These are phyloP conservation scores for Mortierella claussenii DNA, from an alignment of 192 early-diverging fungal genomes.

Conservation along the genomic window DNA sequence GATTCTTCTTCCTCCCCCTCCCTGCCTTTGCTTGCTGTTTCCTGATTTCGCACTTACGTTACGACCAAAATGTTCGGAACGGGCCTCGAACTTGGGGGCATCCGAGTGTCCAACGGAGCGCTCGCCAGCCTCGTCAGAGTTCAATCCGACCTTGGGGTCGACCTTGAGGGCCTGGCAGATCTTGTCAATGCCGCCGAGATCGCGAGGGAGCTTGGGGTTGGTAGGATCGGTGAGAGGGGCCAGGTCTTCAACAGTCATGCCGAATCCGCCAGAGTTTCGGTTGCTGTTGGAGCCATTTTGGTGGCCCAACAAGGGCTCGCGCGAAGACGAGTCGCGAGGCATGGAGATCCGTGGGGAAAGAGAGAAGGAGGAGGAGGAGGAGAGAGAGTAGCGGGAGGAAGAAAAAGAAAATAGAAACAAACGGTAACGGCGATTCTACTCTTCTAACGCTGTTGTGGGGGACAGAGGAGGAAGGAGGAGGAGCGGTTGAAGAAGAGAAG, in stretches of 20 bases:
- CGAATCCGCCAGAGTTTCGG: slow-evolving; percentile 40
- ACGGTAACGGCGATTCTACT: slow-evolving; percentile 1
- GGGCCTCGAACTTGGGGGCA: slow-evolving; percentile 23
- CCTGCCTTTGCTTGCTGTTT: not conserved
- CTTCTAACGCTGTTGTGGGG: slow-evolving; percentile 3
- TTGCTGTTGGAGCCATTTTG: not conserved
- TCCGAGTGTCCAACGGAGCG: slow-evolving; percentile 15
- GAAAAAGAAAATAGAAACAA: not conserved
- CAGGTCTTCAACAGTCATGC: slow-evolving; percentile 62
- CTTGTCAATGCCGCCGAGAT: slow-evolving; percentile 69
- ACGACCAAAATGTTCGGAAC: slow-evolving; percentile 32
- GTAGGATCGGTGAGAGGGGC: slow-evolving; percentile 74
- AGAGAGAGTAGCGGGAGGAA: not conserved
- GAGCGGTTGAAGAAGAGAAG: slow-evolving; percentile 2
- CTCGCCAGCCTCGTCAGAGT: slow-evolving; percentile 55
- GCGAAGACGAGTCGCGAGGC: slow-evolving; percentile 29
- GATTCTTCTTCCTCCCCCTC: not conserved
- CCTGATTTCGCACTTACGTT: slow-evolving; percentile 27
- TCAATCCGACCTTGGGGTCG: slow-evolving; percentile 68
- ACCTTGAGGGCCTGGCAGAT: slow-evolving; percentile 69
- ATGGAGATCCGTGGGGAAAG: slow-evolving; percentile 3
- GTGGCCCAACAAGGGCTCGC: slow-evolving; percentile 35
- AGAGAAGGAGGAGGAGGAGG: not conserved
- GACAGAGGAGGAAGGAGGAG: slow-evolving; percentile 2
- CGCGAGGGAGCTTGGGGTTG: slow-evolving; percentile 63